Percentiles rank a stretch among this genome's conserved stretches.
Conservation (phyloP, 345 rosid species). For the Abelmoschus esculentus region DNA sequence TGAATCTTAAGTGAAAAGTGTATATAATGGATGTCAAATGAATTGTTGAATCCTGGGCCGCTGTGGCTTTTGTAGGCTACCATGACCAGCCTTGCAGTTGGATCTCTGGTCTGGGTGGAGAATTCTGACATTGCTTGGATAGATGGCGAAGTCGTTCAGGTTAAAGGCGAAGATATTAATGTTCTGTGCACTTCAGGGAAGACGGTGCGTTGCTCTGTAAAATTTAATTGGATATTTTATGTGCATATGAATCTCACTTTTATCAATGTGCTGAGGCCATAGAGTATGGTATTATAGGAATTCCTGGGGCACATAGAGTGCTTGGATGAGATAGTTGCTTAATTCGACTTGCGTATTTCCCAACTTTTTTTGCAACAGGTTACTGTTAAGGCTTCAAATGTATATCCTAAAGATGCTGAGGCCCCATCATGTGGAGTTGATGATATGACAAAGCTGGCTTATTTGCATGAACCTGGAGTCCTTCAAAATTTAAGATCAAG, state of each 20-base stretch:
- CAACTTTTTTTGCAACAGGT: conserved; percentile 37
- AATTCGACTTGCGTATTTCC: conserved; percentile 8
- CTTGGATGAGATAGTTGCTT: conserved; percentile 7
- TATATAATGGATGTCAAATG: background rate
- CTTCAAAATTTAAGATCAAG: conserved; percentile 89
- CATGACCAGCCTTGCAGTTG: conserved; percentile 45
- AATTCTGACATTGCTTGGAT: conserved; percentile 84
- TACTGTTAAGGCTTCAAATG: conserved; percentile 56
- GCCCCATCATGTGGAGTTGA: conserved; percentile 94
- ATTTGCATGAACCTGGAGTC: conserved; percentile 97
- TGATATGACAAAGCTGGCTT: conserved; percentile 97
- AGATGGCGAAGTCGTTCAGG: conserved; percentile 81
- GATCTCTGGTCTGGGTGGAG: conserved; percentile 90
- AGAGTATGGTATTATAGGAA: background rate
- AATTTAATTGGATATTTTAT: background rate
- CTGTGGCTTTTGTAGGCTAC: conserved; percentile 46
- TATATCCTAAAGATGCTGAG: conserved; percentile 77
- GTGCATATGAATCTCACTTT: background rate
- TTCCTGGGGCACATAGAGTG: conserved; percentile 7
- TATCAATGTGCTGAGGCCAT: no score
- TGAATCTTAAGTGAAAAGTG: background rate
- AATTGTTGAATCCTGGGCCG: conserved; percentile 9
- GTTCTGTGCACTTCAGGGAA: conserved; percentile 85
- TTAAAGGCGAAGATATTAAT: conserved; percentile 62
- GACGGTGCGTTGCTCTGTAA: conserved; percentile 45